phyloP scores from a whole-genome alignment of 2,329 filamentous ascomycete genomes.

The Colletotrichum liriopes region DNA sequence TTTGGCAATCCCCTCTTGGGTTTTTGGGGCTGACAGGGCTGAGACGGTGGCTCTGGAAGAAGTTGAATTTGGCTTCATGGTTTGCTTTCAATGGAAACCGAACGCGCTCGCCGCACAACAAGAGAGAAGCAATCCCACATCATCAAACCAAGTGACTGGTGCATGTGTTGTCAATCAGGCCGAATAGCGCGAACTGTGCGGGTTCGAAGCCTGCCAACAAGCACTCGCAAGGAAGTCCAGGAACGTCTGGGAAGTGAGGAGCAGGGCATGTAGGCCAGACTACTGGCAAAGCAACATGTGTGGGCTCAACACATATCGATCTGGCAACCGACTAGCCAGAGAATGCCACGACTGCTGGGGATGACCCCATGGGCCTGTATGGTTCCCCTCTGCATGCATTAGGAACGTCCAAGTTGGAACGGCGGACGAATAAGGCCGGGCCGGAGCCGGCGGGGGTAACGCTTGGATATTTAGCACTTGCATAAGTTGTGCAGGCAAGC shows the following conservation, averaged over 20 bases:
- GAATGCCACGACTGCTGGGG: slow-evolving; percentile 54
- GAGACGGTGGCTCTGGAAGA: background rate
- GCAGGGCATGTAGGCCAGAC: slow-evolving; percentile 17
- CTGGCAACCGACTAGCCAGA: slow-evolving; percentile 50
- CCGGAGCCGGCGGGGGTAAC: slow-evolving; percentile 37
- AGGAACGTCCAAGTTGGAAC: slow-evolving; percentile 34
- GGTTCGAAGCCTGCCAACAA: background rate
- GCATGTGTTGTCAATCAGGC: background rate
- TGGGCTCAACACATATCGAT: slow-evolving; percentile 38
- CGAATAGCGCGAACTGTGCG: slow-evolving; percentile 1
- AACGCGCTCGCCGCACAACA: background rate
- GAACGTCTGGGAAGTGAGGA: slow-evolving; percentile 2
- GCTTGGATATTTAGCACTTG: slow-evolving; percentile 32
- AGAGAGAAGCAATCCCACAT: background rate
- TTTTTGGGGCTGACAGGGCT: background rate
- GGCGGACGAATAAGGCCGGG: slow-evolving; percentile 40
- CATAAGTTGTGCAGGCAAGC: slow-evolving; percentile 39
- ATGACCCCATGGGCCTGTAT: slow-evolving; percentile 42
- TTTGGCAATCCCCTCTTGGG: background rate
- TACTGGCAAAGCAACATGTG: slow-evolving; percentile 33
- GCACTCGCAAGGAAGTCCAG: background rate
- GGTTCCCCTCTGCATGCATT: slow-evolving; percentile 48
- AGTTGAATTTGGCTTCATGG: background rate
- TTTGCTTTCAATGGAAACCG: background rate
- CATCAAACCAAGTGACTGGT: slow-evolving; percentile 6